phyloP scores from a whole-genome alignment of 768 basidiomycete species.

The Multifurca ochricompacta region DNA sequence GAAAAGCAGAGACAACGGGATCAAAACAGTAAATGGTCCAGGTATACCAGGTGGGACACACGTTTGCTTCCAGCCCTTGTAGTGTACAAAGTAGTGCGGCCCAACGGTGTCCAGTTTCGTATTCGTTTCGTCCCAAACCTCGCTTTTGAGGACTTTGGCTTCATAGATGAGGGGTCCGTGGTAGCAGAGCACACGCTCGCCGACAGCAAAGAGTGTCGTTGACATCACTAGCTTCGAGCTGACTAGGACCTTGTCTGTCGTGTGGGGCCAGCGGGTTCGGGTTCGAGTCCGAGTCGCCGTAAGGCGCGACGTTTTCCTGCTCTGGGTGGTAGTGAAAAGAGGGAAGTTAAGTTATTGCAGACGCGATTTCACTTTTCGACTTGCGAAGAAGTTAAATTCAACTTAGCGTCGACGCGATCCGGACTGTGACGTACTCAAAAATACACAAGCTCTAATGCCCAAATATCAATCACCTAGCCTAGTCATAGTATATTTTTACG shows the following conservation, averaged over 20 bases:
- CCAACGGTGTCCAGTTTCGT: slow-evolving; percentile 56
- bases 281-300: too few relatives aligned
- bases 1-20: not conserved
- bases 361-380: too few relatives aligned
- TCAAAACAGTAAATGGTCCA: slow-evolving; percentile 2
- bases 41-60: slow-evolving; percentile 31
- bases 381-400: too few relatives aligned
- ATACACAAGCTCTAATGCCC: too few relatives aligned
- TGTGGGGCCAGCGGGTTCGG: not conserved
- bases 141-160: slow-evolving; percentile 75
- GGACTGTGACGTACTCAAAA: too few relatives aligned
- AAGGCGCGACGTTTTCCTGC: not conserved
- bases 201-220: slow-evolving; percentile 2
- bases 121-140: slow-evolving; percentile 56
- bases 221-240: slow-evolving; percentile 8
- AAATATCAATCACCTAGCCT: too few relatives aligned
- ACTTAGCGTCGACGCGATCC: too few relatives aligned
- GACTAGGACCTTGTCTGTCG: not conserved
- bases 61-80: slow-evolving; percentile 99
- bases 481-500: too few relatives aligned
- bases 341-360: not conserved
- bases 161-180: slow-evolving; percentile 96
- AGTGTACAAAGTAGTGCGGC: slow-evolving; percentile 90
- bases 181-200: slow-evolving; percentile 83
- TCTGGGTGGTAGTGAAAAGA: not conserved